Base-by-base conservation (phyloP, 164 flowering plant species). In the Buxus sempervirens region DNA sequence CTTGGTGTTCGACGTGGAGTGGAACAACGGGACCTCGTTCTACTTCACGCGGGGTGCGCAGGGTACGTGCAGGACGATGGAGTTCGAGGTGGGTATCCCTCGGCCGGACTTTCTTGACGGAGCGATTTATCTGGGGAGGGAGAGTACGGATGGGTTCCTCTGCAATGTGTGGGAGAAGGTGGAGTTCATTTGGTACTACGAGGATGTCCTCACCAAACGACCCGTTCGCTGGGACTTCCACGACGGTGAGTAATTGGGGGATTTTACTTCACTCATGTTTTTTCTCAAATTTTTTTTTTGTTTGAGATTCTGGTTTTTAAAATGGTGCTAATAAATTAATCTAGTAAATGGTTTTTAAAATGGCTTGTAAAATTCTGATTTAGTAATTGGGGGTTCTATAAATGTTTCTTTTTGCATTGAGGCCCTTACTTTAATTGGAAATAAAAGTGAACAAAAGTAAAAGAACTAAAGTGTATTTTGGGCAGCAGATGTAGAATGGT, bases 81-180 rank as follows among this genome's bases (percentile, higher is more conserved):
- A 68, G 18, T 65, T 83, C 21, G 70, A 63, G 15, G 82, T 82
- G 54, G 83, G 86, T 9, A 76, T 82, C 4, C 75, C 73, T 14
- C 68, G 75, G 21, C 85, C 83, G 5, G 56, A 80, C 51, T 82
- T 67, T 68, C 74, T 82, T 13, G 73, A 78, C 25, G 83, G 82
- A 4, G 80, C 81, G 0, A 49, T 7, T n/a, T 82, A 82, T 59
- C 64, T 80, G 0, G 86, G 86, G 2, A 65, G 18, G 41, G 48
- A 32, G 7, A 9, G 20, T 16, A 66, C 38, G 4, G 81, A 83
- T 67, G 84, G 84, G 65, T 78, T 83, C 69, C 66, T 75, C 0
- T 83, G 84, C 51, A 75, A 83, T 65, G 82, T 79, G 45, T 81
- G 82, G 86, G 78, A 73, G 75, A 83, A 83, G 68, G 81, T 71